Conservation (phyloP, 148 eudicot species). For the Suaeda aralocaspica region DNA sequence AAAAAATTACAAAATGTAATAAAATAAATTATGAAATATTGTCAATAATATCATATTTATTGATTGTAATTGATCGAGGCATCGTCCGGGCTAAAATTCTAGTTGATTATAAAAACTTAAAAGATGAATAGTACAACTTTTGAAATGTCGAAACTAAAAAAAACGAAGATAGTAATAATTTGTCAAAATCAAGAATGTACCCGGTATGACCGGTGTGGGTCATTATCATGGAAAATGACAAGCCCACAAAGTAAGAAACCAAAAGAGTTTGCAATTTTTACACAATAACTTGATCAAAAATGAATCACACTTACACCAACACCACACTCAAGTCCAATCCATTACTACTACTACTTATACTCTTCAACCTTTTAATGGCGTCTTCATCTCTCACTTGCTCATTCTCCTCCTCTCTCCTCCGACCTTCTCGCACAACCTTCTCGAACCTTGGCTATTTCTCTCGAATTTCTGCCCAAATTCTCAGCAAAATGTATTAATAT, state of each 20-base stretch:
- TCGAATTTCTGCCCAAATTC: constrained; percentile 18
- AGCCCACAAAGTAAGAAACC: background rate
- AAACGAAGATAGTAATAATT: too few relatives aligned
- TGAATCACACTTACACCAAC: background rate
- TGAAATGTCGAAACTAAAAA: too few relatives aligned
- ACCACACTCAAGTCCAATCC: background rate
- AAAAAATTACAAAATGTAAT: too few relatives aligned
- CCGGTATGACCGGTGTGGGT: too few relatives aligned
- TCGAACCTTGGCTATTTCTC: constrained; percentile 23
- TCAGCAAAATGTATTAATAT: too few relatives aligned
- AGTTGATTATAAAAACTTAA: too few relatives aligned
- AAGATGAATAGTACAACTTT: too few relatives aligned
- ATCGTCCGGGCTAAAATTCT: too few relatives aligned
- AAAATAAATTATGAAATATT: too few relatives aligned
- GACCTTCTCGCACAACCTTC: constrained; percentile 25
- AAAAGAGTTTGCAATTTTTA: background rate
- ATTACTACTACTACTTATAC: constrained; percentile 4
- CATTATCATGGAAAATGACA: background rate
- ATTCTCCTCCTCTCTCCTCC: constrained; percentile 24
- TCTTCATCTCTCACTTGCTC: constrained; percentile 31
- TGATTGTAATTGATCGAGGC: too few relatives aligned
- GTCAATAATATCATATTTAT: too few relatives aligned
- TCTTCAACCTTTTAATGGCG: constrained; percentile 43
- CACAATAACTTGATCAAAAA: background rate
- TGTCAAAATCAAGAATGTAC: too few relatives aligned